Percentiles rank a stretch among this genome's conserved stretches.
Conservation (phyloP, 192 early-diverging fungal species). For the Backusella liffmaniae region DNA sequence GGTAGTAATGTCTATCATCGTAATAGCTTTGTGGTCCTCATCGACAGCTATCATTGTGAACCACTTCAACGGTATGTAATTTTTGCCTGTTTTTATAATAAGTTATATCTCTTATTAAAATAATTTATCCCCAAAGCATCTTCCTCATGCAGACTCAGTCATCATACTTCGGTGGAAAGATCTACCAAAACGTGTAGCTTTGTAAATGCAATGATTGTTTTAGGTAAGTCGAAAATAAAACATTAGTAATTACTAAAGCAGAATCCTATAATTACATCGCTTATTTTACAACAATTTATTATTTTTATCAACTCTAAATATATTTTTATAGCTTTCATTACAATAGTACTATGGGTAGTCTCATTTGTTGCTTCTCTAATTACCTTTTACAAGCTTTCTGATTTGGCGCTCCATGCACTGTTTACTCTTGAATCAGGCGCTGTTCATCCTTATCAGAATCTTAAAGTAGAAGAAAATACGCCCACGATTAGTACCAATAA, state of each 20-base stretch:
- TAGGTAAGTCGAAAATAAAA: conserved; percentile 1
- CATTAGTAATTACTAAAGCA: background rate
- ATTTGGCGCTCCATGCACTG: background rate
- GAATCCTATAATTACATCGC: background rate
- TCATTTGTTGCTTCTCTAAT: background rate
- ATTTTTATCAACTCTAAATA: background rate
- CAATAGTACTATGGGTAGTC: background rate
- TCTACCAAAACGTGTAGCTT: background rate
- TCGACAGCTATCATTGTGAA: background rate
- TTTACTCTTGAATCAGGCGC: background rate
- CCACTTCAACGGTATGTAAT: background rate
- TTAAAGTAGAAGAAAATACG: background rate
- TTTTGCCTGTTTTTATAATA: background rate
- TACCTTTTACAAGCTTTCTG: background rate
- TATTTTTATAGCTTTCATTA: background rate
- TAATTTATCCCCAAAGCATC: background rate
- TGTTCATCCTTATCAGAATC: background rate
- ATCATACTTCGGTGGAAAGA: background rate
- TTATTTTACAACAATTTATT: background rate
- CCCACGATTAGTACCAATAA: background rate
- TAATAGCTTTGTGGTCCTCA: conserved; percentile 6
- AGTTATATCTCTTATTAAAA: background rate
- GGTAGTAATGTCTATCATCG: background rate
- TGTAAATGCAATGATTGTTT: conserved; percentile 8
- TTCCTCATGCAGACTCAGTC: background rate